Evolutionary conservation across 73 alveolate species (phyloP), one percentile per base, ranked within the genome.

Genomic region (Tetrahymena malaccensis): DNA sequence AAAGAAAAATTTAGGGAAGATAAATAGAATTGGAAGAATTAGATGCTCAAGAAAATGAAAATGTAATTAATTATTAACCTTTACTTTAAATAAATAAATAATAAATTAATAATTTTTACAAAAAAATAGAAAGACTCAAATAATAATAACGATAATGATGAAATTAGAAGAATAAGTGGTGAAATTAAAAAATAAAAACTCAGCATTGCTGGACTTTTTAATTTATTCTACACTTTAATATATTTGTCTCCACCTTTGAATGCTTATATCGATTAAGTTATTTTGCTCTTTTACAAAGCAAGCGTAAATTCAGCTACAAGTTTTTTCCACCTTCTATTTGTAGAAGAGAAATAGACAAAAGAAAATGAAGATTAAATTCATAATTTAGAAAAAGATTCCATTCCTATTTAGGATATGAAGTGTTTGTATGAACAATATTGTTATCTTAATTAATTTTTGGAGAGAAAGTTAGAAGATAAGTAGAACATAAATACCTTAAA

Each of bases 201-300:
- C 25, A 11, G 34, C 19, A 15, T 19, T 56, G 9, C 10, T 19
- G 34, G 85, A n/a, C 9, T 56, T 56, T 31, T 43, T 85, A 94
- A 56, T 15, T 56, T 56, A 56, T 56, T 56, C 85, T 56, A 56
- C 19, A 56, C 85, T n/a, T 85, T 94, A 25, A 50, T 94, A 19
- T 94, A 84, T 31, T 85, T 94, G 43, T 94, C 96, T 34, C 96
- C 96, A 31, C 96, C 96, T 43, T 35, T 94, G 35, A 85, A 94
- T 43, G 96, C 96, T 15, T 94, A 85, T 40, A 94, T 94, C 25
- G 96, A 94, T 94, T 85, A 94, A 85, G 43, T 94, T 85, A 55
- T 93, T 43, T 93, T 94, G 11, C 93, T 94, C 70, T 40, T 94
- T 43, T 85, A 70, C 43, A 94, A 94, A 34, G 93, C 93, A 19